Evolutionary conservation across 768 basidiomycete species (phyloP), one percentile per base, ranked within the genome.

Genomic region (Rhizopogon vulgaris): DNA sequence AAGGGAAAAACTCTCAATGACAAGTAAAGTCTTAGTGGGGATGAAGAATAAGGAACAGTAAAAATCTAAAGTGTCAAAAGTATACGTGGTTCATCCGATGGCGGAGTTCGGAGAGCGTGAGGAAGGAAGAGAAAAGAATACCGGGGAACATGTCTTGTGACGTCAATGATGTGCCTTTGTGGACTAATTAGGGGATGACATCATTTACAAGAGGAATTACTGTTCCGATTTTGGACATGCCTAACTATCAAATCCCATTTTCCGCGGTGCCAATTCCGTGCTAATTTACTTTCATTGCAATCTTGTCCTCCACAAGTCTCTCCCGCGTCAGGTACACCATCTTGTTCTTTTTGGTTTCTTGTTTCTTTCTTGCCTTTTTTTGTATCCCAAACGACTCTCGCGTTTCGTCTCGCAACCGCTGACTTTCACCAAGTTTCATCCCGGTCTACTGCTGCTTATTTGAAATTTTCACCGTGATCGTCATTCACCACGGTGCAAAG

Each of bases 141-240:
- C 6, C 38, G 41, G 51, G 51, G 41, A 52, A 52, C 36, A 30
- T 9, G 38, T 34, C 25, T 1, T 17, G 32, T 66, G 66, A 67
- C 62, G 64, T 66, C 66, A 62, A 39, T 7, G n/a, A 22, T 36
- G 45, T 64, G 59, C 54, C 59, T 62, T 56, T 55, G 49, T 46
- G 53, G 17, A 5, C 25, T 17, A 49, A 47, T 38, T 34, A 27
- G 41, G 14, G 41, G 40, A 63, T 67, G 66, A 69, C 66, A 67
- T 69, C 67, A 68, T 25, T 18, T 22, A 32, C 22, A 22, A 22
- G 22, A 22, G 22, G 45, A 41, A 30, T 52, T 32, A 24, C 28
- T 18, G n/a, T 32, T 11, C 42, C 53, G 24, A 50, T 53, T 69
- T 57, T 62, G 64, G 68, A 58, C 57, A 51, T 52, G 53, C 34